Evolutionary conservation across 331 rosid genomes (phyloP).

Genomic region (Stylosanthes scabra): DNA sequence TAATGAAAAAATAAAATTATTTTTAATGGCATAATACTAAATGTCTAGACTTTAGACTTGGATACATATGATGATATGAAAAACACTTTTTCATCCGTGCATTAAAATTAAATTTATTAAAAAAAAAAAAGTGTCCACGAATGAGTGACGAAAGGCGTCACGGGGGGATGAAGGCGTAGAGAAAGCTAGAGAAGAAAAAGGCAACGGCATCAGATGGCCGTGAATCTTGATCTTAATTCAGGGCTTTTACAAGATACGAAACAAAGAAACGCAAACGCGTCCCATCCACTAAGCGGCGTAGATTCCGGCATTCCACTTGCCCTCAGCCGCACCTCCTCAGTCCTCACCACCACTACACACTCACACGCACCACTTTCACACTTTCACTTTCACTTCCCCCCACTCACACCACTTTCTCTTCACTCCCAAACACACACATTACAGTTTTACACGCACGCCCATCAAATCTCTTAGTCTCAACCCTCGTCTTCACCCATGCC

Average conservation of each 20-base stretch:
- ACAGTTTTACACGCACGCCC: neutral
- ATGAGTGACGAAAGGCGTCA: neutral
- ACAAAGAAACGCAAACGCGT: constrained; percentile 29
- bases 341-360: neutral
- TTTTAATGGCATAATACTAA: no score
- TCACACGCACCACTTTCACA: neutral
- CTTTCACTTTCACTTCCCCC: neutral
- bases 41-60: no score
- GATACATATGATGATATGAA: no score
- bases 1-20: no score
- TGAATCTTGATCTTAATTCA: neutral
- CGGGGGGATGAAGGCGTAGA: neutral
- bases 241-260: neutral
- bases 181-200: neutral
- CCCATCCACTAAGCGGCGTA: constrained; percentile 23
- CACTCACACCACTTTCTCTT: neutral
- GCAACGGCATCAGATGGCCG: neutral
- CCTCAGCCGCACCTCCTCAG: no score
- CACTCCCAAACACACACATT: neutral
- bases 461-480: neutral
- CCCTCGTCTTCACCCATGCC: neutral
- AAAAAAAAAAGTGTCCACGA: neutral
- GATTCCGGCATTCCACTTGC: constrained; percentile 18
- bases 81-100: no score
- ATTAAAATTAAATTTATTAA: no score